These are phyloP conservation scores for Acanthamoeba quina DNA, from an alignment of 208 protist genomes.

Conservation along the genomic window DNA sequence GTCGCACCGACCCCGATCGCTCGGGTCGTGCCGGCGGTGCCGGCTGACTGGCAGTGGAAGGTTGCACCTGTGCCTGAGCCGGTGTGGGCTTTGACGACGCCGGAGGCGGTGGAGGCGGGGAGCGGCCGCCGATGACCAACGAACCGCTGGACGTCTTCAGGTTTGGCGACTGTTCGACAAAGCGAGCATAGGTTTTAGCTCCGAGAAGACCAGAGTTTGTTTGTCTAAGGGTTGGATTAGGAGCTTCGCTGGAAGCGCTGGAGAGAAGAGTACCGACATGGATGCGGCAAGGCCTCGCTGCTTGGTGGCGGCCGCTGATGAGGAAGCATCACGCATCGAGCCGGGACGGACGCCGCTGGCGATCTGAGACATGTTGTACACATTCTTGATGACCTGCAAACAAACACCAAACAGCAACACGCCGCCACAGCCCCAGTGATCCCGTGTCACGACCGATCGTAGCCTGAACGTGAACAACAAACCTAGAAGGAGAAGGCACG, in stretches of 20 bases:
- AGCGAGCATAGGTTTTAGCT: too few relatives aligned
- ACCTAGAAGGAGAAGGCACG: background rate
- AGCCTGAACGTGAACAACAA: background rate
- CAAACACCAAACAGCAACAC: background rate
- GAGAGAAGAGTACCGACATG: background rate
- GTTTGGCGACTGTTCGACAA: background rate
- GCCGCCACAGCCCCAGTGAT: background rate
- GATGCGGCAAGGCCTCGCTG: background rate
- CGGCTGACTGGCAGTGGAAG: background rate
- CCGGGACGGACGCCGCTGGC: background rate
- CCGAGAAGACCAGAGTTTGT: too few relatives aligned
- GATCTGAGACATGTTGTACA: slow-evolving; percentile 47
- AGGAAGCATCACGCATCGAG: background rate
- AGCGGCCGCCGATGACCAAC: background rate
- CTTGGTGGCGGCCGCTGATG: background rate
- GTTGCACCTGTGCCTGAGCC: background rate
- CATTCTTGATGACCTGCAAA: slow-evolving; percentile 28
- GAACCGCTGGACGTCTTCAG: background rate
- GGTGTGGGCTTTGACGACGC: background rate
- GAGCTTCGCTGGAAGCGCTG: background rate
- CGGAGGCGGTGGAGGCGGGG: background rate
- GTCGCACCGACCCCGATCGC: background rate
- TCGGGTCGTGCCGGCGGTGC: background rate
- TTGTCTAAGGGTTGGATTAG: too few relatives aligned
- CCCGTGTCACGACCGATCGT: background rate